Evolutionary conservation across 371 early-diverging fungal species (phyloP).

Genomic region (Phascolomyces articulosus): DNA sequence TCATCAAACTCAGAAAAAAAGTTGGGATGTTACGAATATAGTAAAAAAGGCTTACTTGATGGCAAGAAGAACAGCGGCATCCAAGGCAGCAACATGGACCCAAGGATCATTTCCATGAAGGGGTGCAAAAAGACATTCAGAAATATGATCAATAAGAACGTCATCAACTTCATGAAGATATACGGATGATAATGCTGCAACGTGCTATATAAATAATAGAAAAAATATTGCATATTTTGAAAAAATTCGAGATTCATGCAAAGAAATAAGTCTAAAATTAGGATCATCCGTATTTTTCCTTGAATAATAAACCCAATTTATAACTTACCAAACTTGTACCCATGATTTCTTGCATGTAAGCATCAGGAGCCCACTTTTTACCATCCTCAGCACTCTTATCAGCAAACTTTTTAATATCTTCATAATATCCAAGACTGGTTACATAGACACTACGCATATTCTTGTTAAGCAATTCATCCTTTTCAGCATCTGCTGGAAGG

Average conservation of each 20-base stretch:
- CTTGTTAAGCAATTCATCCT: slow-evolving; percentile 29
- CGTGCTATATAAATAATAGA: slow-evolving; percentile 39
- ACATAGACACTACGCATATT: slow-evolving; percentile 55
- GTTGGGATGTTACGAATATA: no score
- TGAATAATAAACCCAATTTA: neutral
- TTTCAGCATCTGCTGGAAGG: slow-evolving; percentile 11
- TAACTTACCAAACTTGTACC: slow-evolving; percentile 61
- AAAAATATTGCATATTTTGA: no score
- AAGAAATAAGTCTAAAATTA: no score
- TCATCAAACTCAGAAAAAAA: no score
- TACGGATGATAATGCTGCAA: slow-evolving; percentile 59
- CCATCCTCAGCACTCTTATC: slow-evolving; percentile 50
- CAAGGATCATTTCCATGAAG: slow-evolving; percentile 51
- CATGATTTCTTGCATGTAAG: slow-evolving; percentile 67
- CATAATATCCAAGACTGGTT: slow-evolving; percentile 61
- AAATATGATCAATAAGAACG: slow-evolving; percentile 56
- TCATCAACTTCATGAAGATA: slow-evolving; percentile 70
- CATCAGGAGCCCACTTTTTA: slow-evolving; percentile 52
- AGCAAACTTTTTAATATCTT: slow-evolving; percentile 55
- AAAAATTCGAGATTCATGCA: no score
- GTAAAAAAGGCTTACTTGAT: slow-evolving; percentile 56
- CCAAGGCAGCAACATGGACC: slow-evolving; percentile 61
- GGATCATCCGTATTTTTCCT: neutral
- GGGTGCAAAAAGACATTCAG: slow-evolving; percentile 56
- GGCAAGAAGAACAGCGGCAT: slow-evolving; percentile 59